Evolutionary conservation across 108 stramenopile species (phyloP).

Genomic region (Poteriospumella lacustris): DNA sequence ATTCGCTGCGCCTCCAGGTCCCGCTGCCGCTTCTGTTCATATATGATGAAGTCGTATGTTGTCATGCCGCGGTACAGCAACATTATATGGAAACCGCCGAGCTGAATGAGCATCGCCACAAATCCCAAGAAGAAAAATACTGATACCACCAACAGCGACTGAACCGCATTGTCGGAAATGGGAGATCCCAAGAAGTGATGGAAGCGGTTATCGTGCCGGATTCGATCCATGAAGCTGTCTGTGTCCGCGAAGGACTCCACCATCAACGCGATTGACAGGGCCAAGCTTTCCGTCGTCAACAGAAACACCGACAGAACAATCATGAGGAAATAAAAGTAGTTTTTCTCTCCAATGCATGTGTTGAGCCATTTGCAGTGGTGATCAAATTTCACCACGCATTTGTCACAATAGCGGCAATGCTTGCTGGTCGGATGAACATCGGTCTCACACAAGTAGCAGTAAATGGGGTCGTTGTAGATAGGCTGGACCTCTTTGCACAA

Average conservation of each 20-base stretch:
- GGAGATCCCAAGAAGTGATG: constrained; percentile 43
- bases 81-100: constrained; percentile 67
- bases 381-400: constrained; percentile 83
- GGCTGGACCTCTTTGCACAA: too few relatives aligned
- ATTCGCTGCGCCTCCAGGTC: background rate
- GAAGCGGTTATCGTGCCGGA: constrained; percentile 6
- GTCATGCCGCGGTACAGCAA: constrained; percentile 63
- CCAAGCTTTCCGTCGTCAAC: constrained; percentile 48
- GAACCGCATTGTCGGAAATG: constrained; percentile 31
- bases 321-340: constrained; percentile 69
- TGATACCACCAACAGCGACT: constrained; percentile 11
- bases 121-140: constrained; percentile 51
- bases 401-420: constrained; percentile 92
- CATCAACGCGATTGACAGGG: constrained; percentile 38
- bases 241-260: constrained; percentile 41
- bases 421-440: constrained; percentile 55
- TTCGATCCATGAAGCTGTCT: constrained; percentile 1
- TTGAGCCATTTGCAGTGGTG: constrained; percentile 94
- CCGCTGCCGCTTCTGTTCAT: background rate
- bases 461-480: too few relatives aligned
- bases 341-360: constrained; percentile 50
- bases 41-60: constrained; percentile 73
- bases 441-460: background rate
- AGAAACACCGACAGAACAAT: constrained; percentile 56
- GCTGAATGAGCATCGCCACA: constrained; percentile 57